Evolutionary conservation across 2,329 filamentous ascomycete genomes (phyloP).

Genomic region (Ophiocordyceps camponoti-leonardi): DNA sequence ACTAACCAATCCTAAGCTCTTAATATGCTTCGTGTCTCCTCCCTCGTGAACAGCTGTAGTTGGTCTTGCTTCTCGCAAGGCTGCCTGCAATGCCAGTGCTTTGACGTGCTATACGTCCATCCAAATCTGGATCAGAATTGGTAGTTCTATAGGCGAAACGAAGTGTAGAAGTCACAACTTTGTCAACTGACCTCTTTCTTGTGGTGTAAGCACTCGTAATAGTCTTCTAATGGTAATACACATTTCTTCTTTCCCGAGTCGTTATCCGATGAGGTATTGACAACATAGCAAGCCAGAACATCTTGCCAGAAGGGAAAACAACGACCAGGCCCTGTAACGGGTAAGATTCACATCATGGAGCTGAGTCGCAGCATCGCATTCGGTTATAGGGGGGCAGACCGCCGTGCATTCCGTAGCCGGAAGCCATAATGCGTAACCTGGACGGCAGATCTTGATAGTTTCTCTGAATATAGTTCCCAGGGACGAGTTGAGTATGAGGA

Average conservation of each 20-base stretch:
- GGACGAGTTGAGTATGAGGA: too few species aligned
- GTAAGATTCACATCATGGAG: background rate
- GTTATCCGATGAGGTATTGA: slow-evolving; percentile 72
- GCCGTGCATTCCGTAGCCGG: slow-evolving; percentile 66
- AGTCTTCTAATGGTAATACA: slow-evolving; percentile 72
- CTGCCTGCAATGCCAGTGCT: slow-evolving; percentile 61
- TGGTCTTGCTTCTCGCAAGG: slow-evolving; percentile 66
- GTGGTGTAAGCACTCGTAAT: slow-evolving; percentile 97
- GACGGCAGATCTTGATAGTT: too few species aligned
- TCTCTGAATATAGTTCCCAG: too few species aligned
- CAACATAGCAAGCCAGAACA: slow-evolving; percentile 92
- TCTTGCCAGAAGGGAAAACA: slow-evolving; percentile 99
- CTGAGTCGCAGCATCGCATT: background rate
- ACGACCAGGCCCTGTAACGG: slow-evolving; percentile 40
- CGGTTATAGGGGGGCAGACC: slow-evolving; percentile 32
- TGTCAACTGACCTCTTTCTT: slow-evolving; percentile 72
- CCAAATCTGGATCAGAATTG: background rate
- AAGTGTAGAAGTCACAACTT: background rate
- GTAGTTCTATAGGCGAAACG: background rate
- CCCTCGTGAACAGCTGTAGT: slow-evolving; percentile 62
- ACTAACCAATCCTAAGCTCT: slow-evolving; percentile 52
- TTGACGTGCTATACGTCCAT: slow-evolving; percentile 47
- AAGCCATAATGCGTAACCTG: slow-evolving; percentile 64
- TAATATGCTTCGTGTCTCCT: slow-evolving; percentile 71
- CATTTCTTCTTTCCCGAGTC: slow-evolving; percentile 78